Evolutionary conservation across 192 early-diverging fungal genomes (phyloP).

Genomic region (Coemansia sp.): DNA sequence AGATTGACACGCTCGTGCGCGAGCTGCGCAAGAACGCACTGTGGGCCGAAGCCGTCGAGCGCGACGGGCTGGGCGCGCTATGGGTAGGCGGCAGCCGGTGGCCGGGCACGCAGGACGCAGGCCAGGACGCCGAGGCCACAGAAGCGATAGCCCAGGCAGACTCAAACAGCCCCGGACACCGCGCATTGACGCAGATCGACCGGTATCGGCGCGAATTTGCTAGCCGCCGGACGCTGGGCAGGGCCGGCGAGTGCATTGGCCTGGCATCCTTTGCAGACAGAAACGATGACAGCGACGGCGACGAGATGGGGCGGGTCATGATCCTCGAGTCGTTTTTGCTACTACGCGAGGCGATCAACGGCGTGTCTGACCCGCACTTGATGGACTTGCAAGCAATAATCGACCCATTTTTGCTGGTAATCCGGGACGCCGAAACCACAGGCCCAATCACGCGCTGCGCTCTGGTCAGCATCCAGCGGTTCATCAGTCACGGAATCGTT

Average conservation of each 20-base stretch:
- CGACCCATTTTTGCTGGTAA: constrained; percentile 89
- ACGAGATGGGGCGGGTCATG: constrained; percentile 26
- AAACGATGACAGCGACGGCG: constrained; percentile 25
- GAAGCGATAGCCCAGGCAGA: not conserved
- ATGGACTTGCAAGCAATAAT: constrained; percentile 72
- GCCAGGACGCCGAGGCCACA: not conserved
- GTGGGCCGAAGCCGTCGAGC: constrained; percentile 44
- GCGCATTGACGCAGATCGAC: constrained; percentile 6
- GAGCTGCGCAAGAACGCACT: constrained; percentile 50
- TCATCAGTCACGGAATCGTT: constrained; percentile 78
- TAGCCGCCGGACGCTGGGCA: constrained; percentile 38
- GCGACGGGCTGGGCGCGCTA: constrained; percentile 41
- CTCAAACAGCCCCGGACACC: too few species aligned
- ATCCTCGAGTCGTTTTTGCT: constrained; percentile 43
- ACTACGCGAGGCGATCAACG: constrained; percentile 40
- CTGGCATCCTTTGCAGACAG: constrained; percentile 40
- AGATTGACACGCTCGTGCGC: constrained; percentile 48
- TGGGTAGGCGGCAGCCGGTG: constrained; percentile 51
- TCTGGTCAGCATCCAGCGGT: constrained; percentile 84
- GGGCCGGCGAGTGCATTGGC: constrained; percentile 40
- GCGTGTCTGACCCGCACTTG: constrained; percentile 51
- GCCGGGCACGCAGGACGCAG: constrained; percentile 16
- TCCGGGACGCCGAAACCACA: constrained; percentile 87
- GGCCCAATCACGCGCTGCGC: constrained; percentile 92
- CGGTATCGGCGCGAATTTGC: constrained; percentile 28